Conservation (phyloP, 352 stramenopile genomes). For the Phytopythium ostracodes region DNA sequence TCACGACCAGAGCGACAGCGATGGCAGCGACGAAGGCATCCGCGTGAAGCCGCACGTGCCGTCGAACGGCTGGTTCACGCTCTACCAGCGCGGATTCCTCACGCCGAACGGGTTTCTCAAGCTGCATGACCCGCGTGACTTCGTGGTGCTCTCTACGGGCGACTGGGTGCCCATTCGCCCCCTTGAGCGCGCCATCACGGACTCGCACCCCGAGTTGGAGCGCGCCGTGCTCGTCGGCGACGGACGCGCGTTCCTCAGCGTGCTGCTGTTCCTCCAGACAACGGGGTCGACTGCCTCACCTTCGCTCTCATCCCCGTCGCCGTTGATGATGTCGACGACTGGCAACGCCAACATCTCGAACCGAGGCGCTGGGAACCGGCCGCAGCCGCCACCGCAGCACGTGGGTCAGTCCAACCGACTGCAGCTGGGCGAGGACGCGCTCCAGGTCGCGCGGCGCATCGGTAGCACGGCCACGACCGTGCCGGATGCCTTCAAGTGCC, state of each 20-base stretch:
- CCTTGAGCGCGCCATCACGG: conserved; percentile 49
- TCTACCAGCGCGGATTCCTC: conserved; percentile 55
- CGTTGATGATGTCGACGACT: background rate
- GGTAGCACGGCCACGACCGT: conserved; percentile 45
- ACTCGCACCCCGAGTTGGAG: conserved; percentile 51
- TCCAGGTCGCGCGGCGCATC: conserved; percentile 30
- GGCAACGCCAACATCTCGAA: background rate
- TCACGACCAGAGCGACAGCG: background rate
- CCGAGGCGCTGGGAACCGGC: background rate
- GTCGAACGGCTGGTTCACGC: conserved; percentile 46
- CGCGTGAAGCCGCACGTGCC: conserved; percentile 7
- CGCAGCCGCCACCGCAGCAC: background rate
- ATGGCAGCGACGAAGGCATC: conserved; percentile 6
- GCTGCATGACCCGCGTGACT: conserved; percentile 62
- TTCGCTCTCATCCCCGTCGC: background rate
- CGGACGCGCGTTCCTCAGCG: conserved; percentile 62
- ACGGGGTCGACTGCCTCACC: background rate
- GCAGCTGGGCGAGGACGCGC: conserved; percentile 43
- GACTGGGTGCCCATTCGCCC: conserved; percentile 68
- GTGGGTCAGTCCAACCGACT: conserved; percentile 3
- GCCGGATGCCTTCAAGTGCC: conserved; percentile 57
- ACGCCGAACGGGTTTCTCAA: conserved; percentile 71
- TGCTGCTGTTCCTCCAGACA: conserved; percentile 78
- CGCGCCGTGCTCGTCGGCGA: conserved; percentile 69
- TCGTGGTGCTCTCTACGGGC: conserved; percentile 68